Evolutionary conservation across 257 asterid genomes (phyloP), one percentile per base, ranked within the genome.

Genomic region (Agastache rugosa): DNA sequence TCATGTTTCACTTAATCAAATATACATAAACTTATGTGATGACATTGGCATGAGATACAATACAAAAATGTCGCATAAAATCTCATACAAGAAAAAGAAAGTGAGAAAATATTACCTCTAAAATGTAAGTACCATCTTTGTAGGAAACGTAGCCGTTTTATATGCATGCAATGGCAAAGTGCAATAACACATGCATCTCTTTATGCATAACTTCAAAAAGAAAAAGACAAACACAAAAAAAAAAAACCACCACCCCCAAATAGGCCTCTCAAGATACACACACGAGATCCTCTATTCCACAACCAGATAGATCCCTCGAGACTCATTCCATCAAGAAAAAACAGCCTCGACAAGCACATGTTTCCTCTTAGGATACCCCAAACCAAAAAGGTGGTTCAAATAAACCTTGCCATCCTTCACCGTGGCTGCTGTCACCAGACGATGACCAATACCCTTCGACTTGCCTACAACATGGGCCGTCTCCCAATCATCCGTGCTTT

Each of bases 321-420:
- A 39, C 60, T 55, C 60, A 16, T 41, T 48, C 41, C 25, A 75
- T 16, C 65, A 78, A 67, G 83, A 75, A 74, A 95, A 95, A 62
- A 78, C 82, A 53, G 97, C 97, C 82, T 95, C 97, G 70, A 85
- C 71, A 20, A 95, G 90, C 44, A 89, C 74, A 82, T 95, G 99
- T 74, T 89, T 92, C 81, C 73, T 90, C 80, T 74, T 88, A 12
- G 99, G 97, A 61, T 89, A 95, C 29, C 99, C 99, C 78, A 95
- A 74, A 23, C 98, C 98, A 76, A 92, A 16, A n/a, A 95, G 8
- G 71, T 92, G 99, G 76, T 83, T 92, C 42, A 95, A 42, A 58
- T 95, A 95, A 41, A 85, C 91, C 82, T 85, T 92, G 10, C 84
- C 97, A 27, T 92, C 97, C 85, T 95, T 92, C 74, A 88, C 93